Evolutionary conservation across 768 basidiomycete genomes (phyloP), one percentile per base, ranked within the genome.

Genomic region (Artomyces pyxidatus): DNA sequence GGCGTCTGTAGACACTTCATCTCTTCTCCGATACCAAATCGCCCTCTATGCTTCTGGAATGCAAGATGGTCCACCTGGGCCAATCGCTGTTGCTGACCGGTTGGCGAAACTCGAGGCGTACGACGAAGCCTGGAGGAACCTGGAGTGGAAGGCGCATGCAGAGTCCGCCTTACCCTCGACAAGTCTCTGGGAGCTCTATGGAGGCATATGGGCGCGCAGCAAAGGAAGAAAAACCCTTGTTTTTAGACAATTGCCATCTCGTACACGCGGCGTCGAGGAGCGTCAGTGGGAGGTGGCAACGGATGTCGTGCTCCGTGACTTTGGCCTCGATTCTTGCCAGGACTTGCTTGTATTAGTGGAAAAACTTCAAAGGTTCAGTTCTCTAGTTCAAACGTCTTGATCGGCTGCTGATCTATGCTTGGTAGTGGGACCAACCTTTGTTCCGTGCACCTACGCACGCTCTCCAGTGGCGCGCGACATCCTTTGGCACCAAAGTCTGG

Each of bases 361-460:
- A 38, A 35, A 7, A 16, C 1, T 68, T 19, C 48, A 53, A 25
- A 39, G 43, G 48, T 63, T 56, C 74, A 55, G 55, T 67, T 59
- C 44, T 25, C 12, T 12, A n/a, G n/a, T n/a, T n/a, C n/a, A n/a
- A n/a, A n/a, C n/a, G n/a, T n/a, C n/a, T n/a, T n/a, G n/a, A n/a
- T n/a, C n/a, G n/a, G n/a, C n/a, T n/a, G n/a, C n/a, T n/a, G n/a
- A n/a, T n/a, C n/a, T n/a, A n/a, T n/a, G n/a, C n/a, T 26, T 14
- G 37, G 8, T 42, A 54, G 53, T 19, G 26, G 16, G 5, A 37
- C 37, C 12, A 16, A 38, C n/a, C 8, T 32, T 8, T 55, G 27
- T 42, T 51, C 27, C 32, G 37, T 53, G 23, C 39, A 46, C 14
- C 22, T 55, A n/a, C 43, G 30, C 32, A 25, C 37, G 2, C 28